Evolutionary conservation across 2,329 filamentous ascomycete species (phyloP).

Genomic region (Blastomyces parvus): DNA sequence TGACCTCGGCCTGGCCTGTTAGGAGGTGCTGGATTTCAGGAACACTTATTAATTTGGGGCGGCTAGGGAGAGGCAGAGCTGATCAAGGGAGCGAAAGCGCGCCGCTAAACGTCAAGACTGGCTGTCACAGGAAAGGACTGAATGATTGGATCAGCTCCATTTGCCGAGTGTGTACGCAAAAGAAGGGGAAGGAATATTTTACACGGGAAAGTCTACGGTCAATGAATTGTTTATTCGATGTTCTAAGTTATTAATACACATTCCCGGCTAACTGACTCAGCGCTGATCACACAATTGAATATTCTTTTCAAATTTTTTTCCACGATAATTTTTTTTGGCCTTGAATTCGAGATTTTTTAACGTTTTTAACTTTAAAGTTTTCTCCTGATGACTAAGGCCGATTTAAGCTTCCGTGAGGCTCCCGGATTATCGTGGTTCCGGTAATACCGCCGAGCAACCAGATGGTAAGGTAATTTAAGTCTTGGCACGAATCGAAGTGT

Average conservation of each 20-base stretch:
- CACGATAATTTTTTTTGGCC: background rate
- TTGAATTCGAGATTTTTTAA: background rate
- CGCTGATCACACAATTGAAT: background rate
- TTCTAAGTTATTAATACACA: background rate
- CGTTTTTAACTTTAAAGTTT: background rate
- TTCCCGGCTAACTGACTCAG: background rate
- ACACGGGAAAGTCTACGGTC: background rate
- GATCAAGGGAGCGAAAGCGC: background rate
- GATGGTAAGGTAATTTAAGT: constrained; percentile 7
- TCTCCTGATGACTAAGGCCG: background rate
- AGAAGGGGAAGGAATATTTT: background rate
- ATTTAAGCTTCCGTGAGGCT: background rate
- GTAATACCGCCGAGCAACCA: background rate
- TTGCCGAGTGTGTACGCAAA: background rate
- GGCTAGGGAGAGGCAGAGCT: background rate
- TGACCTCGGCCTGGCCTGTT: constrained; percentile 11
- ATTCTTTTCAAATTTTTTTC: background rate
- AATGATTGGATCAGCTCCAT: background rate
- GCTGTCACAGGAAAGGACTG: background rate
- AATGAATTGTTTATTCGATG: background rate
- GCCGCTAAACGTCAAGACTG: background rate
- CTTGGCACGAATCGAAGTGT: constrained; percentile 12
- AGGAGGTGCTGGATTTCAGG: background rate
- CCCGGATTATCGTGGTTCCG: constrained; percentile 1
- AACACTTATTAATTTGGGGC: background rate